Percentiles rank a stretch among this genome's conserved stretches.
phyloP scores from a whole-genome alignment of 2,329 filamentous ascomycete genomes.

The Arthrobotrys pseudoclavata region DNA sequence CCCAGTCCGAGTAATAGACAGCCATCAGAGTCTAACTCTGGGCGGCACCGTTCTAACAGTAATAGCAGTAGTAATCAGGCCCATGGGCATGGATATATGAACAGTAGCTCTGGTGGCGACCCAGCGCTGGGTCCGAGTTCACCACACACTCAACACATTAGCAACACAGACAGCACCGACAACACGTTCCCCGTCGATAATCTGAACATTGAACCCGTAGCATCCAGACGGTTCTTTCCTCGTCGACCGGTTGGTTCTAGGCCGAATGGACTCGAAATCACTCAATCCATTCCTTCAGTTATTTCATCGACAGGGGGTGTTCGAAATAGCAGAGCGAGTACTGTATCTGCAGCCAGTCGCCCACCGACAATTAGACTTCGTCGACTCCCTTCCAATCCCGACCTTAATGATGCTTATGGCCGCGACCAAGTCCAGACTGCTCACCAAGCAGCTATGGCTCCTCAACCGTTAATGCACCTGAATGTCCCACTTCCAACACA shows the following conservation, averaged over 20 bases:
- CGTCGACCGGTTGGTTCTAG: conserved; percentile 40
- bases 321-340: conserved; percentile 39
- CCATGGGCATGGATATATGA: background rate
- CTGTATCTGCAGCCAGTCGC: conserved; percentile 41
- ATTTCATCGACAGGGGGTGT: conserved; percentile 25
- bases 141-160: conserved; percentile 16
- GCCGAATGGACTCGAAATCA: conserved; percentile 31
- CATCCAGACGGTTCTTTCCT: conserved; percentile 45
- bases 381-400: conserved; percentile 45
- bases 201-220: conserved; percentile 14
- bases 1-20: conserved; percentile 35
- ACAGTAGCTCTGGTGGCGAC: background rate
- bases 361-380: conserved; percentile 58
- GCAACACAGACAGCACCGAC: background rate
- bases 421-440: conserved; percentile 19
- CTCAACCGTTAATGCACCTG: conserved; percentile 28
- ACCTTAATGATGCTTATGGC: conserved; percentile 51
- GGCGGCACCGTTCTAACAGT: conserved; percentile 12
- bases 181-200: conserved; percentile 33
- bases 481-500: conserved; percentile 33
- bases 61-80: conserved; percentile 1
- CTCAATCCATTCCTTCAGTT: conserved; percentile 49
- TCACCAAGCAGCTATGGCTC: conserved; percentile 33
- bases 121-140: background rate
- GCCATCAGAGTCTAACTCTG: conserved; percentile 29